These are phyloP conservation scores for Blastobotrys arbuscula DNA, from an alignment of 1,139 yeast genomes.

Conservation along the genomic window DNA sequence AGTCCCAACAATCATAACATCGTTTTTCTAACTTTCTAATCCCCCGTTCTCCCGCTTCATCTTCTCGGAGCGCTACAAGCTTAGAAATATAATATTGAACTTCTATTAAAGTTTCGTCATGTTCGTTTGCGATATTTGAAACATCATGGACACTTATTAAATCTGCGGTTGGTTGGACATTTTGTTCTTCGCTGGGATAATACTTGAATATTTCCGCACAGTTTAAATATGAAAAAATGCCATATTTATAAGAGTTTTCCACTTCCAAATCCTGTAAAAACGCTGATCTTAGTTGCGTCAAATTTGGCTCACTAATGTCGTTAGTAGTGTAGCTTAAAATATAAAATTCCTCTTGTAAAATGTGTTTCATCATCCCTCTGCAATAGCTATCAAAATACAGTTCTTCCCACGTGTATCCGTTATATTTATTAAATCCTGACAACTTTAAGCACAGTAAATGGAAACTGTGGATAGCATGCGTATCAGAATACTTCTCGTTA, in stretches of 20 bases:
- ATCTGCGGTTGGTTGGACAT: neutral
- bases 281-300: neutral
- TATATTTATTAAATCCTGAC: neutral
- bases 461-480: neutral
- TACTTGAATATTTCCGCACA: neutral
- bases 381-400: neutral
- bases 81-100: neutral
- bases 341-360: neutral
- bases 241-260: neutral
- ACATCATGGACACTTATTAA: neutral
- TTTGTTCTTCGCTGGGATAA: neutral
- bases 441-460: neutral
- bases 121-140: neutral
- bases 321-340: neutral
- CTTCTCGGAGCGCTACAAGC: neutral
- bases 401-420: neutral
- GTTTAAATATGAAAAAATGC: neutral
- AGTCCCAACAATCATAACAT: no score
- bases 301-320: neutral
- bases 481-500: neutral
- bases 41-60: neutral
- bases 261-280: neutral
- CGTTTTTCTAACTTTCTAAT: neutral
- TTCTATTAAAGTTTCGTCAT: neutral
- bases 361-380: neutral